These are phyloP conservation scores for Saccharomyces uvarum DNA, from an alignment of 1,139 yeast genomes.

Conservation along the genomic window DNA sequence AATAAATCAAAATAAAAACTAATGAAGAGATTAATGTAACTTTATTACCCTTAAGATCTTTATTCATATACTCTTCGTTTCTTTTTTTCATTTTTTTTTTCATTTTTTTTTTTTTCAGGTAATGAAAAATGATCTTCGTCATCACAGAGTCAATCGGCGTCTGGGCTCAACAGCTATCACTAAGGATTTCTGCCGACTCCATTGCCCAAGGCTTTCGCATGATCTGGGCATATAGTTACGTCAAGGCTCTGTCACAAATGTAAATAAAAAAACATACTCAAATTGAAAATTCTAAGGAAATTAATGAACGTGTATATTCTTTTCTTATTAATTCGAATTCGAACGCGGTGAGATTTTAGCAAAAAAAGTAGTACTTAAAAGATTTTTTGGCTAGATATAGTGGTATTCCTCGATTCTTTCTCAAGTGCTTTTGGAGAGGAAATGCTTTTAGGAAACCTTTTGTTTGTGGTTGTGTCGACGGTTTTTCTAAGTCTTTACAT, in stretches of 20 bases:
- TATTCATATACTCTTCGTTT: neutral
- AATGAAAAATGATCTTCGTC: neutral
- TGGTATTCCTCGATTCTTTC: neutral
- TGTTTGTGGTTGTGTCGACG: constrained; percentile 1
- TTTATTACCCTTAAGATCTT: neutral
- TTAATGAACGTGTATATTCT: neutral
- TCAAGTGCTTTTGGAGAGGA: neutral
- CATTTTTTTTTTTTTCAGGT: neutral
- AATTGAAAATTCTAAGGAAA: neutral
- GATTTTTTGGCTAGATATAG: neutral
- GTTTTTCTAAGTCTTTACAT: constrained; percentile 6
- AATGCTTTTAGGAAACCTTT: neutral
- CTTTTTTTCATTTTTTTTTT: neutral
- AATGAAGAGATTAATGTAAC: neutral
- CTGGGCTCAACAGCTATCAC: neutral
- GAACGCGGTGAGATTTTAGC: neutral
- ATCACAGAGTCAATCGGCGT: neutral
- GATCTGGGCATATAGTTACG: neutral
- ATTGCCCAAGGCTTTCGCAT: neutral
- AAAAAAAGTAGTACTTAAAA: neutral
- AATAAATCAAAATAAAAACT: neutral
- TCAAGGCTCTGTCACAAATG: neutral
- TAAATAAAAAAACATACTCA: neutral
- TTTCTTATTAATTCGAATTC: neutral
- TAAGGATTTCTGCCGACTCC: neutral